A percentile compares a stretch with the other conserved stretches of the same genome.
These are phyloP conservation scores for Brassica hybrid DNA, from an alignment of 441 rosid genomes.

Conservation along the genomic window DNA sequence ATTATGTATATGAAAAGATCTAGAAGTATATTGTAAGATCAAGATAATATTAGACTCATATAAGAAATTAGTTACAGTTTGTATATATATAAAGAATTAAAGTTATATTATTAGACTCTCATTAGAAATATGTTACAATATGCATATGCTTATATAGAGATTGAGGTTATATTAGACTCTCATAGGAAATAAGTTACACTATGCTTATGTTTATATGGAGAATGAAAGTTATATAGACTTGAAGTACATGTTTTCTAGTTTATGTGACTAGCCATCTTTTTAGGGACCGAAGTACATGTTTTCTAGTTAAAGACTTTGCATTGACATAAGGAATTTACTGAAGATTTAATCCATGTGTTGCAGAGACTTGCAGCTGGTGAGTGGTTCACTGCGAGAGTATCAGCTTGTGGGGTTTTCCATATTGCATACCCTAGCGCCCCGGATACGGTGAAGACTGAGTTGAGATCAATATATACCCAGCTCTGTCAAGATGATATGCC, in stretches of 20 bases:
- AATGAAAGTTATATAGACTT: too few species aligned
- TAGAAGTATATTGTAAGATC: background rate
- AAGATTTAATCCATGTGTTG: background rate
- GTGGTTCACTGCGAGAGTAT: conserved; percentile 92
- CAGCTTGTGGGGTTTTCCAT: conserved; percentile 84
- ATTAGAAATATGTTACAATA: background rate
- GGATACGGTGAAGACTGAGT: conserved; percentile 64
- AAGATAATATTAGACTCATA: background rate
- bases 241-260: too few species aligned
- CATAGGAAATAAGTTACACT: too few species aligned
- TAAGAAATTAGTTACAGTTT: background rate
- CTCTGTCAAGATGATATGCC: conserved; percentile 96
- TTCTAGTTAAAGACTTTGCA: too few species aligned
- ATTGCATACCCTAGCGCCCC: conserved; percentile 84
- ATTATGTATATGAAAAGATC: background rate
- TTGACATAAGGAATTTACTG: too few species aligned
- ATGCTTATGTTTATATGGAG: too few species aligned
- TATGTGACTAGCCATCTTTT: too few species aligned
- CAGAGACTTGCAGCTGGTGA: conserved; percentile 90
- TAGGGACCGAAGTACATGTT: too few species aligned
- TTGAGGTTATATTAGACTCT: background rate
- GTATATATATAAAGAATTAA: too few species aligned
- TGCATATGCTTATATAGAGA: background rate
- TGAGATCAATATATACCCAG: conserved; percentile 67
- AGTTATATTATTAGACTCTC: background rate